These are phyloP conservation scores for Gelatoporia subvermispora DNA, from an alignment of 768 basidiomycete species.

Conservation along the genomic window DNA sequence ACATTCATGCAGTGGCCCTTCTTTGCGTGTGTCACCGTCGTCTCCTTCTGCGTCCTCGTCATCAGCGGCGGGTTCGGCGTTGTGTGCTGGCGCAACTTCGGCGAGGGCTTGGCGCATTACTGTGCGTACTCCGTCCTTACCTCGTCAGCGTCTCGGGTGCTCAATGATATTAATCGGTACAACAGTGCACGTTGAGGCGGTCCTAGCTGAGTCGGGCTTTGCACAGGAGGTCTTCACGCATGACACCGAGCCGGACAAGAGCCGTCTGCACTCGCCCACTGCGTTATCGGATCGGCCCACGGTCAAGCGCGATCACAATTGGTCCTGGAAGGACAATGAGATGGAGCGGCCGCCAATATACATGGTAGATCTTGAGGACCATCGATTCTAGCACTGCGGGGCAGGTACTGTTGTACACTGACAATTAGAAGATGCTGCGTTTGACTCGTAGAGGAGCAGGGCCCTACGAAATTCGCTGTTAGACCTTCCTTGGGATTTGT, in stretches of 20 bases:
- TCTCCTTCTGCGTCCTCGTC: slow-evolving; percentile 33
- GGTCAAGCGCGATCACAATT: neutral
- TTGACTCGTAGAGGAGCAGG: too few species aligned
- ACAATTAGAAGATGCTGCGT: too few species aligned
- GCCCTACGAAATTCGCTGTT: too few species aligned
- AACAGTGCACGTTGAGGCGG: slow-evolving; percentile 15
- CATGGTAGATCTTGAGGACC: slow-evolving; percentile 13
- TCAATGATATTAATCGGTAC: neutral
- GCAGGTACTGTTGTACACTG: too few species aligned
- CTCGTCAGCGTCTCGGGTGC: neutral
- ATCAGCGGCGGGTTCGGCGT: slow-evolving; percentile 41
- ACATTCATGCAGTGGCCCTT: slow-evolving; percentile 42
- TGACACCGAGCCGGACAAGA: slow-evolving; percentile 6
- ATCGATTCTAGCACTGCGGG: too few species aligned
- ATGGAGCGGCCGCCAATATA: slow-evolving; percentile 16
- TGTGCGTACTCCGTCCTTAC: slow-evolving; percentile 29
- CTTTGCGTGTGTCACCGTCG: slow-evolving; percentile 38
- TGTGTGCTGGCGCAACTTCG: slow-evolving; percentile 49
- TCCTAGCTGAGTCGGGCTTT: slow-evolving; percentile 22
- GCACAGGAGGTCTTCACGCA: slow-evolving; percentile 21
- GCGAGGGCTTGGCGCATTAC: slow-evolving; percentile 50
- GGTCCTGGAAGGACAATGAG: slow-evolving; percentile 18
- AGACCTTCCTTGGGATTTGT: too few species aligned
- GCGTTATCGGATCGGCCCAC: neutral
- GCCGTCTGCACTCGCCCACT: neutral